Percentiles rank a stretch among this genome's conserved stretches.
These are phyloP conservation scores for Flaveria ramosissima DNA, from an alignment of 129 eudicot genomes.

Conservation along the genomic window DNA sequence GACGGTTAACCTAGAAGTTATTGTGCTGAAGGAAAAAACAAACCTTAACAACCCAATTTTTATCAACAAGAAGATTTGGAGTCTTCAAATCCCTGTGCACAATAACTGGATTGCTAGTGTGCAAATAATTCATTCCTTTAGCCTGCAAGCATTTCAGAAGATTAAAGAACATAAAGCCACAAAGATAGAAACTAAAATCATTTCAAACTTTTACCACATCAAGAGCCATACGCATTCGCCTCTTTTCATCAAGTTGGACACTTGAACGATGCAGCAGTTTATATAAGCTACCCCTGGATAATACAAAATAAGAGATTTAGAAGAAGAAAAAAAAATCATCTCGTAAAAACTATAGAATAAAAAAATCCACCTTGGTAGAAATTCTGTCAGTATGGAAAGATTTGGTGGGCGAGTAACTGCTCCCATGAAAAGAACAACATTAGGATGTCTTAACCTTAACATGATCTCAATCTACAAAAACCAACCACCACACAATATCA, in stretches of 20 bases:
- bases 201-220: constrained; percentile 61
- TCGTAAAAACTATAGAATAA: neutral
- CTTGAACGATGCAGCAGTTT: constrained; percentile 76
- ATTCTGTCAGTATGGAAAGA: constrained; percentile 93
- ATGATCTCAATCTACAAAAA: constrained; percentile 84
- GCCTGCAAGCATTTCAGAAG: constrained; percentile 53
- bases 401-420: constrained; percentile 95
- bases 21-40: neutral
- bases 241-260: constrained; percentile 70
- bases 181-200: constrained; percentile 4
- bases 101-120: constrained; percentile 79
- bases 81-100: constrained; percentile 94
- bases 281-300: constrained; percentile 76
- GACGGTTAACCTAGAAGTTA: neutral
- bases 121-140: constrained; percentile 93
- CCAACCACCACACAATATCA: constrained; percentile 4
- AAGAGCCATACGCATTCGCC: constrained; percentile 82
- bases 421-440: constrained; percentile 99
- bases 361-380: constrained; percentile 72
- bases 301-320: constrained; percentile 8
- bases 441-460: constrained; percentile 97
- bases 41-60: constrained; percentile 96
- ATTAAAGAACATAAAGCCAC: neutral
- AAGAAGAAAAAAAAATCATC: neutral
- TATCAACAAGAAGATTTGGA: constrained; percentile 93